phyloP scores from a whole-genome alignment of 306 rosid genomes.

The Alnus glutinosa region DNA sequence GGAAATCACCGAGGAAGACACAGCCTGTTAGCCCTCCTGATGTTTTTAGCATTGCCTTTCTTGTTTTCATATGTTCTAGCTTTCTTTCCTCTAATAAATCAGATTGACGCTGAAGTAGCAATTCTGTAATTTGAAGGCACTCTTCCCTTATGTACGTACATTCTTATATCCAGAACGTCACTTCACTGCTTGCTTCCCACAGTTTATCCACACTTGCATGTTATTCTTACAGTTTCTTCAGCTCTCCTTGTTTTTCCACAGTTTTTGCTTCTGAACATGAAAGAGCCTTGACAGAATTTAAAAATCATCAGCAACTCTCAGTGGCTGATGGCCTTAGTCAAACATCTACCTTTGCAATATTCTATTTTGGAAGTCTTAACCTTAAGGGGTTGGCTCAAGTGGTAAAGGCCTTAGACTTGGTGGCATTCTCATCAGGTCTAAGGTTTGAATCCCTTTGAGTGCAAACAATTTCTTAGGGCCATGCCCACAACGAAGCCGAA shows the following conservation, averaged over 20 bases:
- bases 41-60: background rate
- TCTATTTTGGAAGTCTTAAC: background rate
- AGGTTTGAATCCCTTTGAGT: no score
- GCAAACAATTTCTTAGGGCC: no score
- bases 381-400: no score
- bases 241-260: background rate
- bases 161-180: background rate
- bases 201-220: background rate
- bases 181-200: background rate
- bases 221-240: background rate
- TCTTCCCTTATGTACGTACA: background rate
- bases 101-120: no score
- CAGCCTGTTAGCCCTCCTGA: background rate
- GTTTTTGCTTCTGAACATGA: background rate
- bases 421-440: no score
- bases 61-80: background rate
- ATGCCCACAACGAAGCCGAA: no score
- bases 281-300: background rate
- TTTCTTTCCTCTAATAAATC: no score
- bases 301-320: no score
- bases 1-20: background rate
- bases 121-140: background rate
- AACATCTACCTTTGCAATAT: no score
- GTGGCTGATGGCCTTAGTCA: no score
- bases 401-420: no score